Base-by-base conservation (phyloP, 805 yeast genomes). In the Candida montana region DNA sequence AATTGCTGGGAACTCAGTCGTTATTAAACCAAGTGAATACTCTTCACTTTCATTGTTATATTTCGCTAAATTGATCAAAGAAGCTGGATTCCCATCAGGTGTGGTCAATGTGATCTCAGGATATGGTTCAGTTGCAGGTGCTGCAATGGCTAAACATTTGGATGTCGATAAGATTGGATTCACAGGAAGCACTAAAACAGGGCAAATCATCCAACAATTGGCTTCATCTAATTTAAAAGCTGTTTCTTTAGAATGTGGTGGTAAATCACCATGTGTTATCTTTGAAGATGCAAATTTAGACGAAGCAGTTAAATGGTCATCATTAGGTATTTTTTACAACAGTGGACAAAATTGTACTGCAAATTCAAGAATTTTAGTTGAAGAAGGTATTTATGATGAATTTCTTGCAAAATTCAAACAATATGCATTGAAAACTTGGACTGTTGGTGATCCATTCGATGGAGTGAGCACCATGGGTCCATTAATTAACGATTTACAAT, bases 31-130 rank as follows among this genome's bases (percentile, higher is more conserved):
- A 33, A 86, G 91, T 34, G 83, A 82, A 59, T 75, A 82, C 33
- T 83, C 93, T 35, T 88, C 89, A 49, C 69, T 83, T 54, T 79
- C 83, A 41, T 81, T 85, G 35, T 66, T 83, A 50, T 81, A 65
- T 57, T 73, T 81, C 49, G 81, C 83, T 40, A 64, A 70, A 29
- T 71, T 83, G 56, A 64, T 74, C 50, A 73, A 75, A 58, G 78
- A 81, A 61, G 85, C 85, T 48, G 61, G 95, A 87, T 65, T 80
- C 56, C 90, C 93, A 52, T 69, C 80, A 16, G 93, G 93, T 68
- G 88, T 81, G 40, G 71, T 83, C 43, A 82, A 82, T 65, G 72
- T 83, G 52, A 70, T 83, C 36, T 76, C 84, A 49, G 93, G 93
- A 2, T 72, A 64, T 50, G 95, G 95, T 40, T 62, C 72, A 34